Conservation (phyloP, 2,329 filamentous ascomycete genomes). For the Talaromyces islandicus region DNA sequence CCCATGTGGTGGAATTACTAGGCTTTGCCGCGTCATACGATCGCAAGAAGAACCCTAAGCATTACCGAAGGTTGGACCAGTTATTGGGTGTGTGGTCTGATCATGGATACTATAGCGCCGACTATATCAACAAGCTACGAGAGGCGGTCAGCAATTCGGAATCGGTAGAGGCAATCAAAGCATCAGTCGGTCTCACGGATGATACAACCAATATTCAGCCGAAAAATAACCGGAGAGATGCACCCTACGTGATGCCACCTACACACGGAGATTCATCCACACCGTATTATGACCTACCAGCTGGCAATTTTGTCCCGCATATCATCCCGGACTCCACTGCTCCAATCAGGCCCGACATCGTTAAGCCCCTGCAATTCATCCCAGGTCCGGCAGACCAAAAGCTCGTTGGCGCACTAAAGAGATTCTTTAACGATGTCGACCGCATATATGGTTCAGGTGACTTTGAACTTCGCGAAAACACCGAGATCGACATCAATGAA, state of each 20-base stretch:
- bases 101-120: constrained; percentile 54
- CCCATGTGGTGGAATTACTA: constrained; percentile 58
- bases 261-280: constrained; percentile 68
- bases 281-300: constrained; percentile 77
- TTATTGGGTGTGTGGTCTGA: constrained; percentile 68
- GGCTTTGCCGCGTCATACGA: constrained; percentile 48
- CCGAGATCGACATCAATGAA: constrained; percentile 61
- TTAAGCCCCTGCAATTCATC: constrained; percentile 66
- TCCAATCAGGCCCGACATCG: constrained; percentile 64
- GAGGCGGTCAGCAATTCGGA: constrained; percentile 48
- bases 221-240: constrained; percentile 41
- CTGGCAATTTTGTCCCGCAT: constrained; percentile 72
- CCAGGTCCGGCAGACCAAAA: constrained; percentile 61
- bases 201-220: constrained; percentile 31
- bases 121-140: constrained; percentile 54
- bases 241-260: constrained; percentile 66
- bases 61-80: constrained; percentile 57
- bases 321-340: constrained; percentile 69
- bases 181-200: constrained; percentile 21
- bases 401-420: constrained; percentile 64
- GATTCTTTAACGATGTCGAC: constrained; percentile 63
- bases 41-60: constrained; percentile 58
- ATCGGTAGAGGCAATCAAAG: constrained; percentile 23
- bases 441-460: constrained; percentile 57
- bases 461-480: constrained; percentile 42